Base-by-base conservation (phyloP, 2,329 filamentous ascomycete species). In the Camillea tinctor region DNA sequence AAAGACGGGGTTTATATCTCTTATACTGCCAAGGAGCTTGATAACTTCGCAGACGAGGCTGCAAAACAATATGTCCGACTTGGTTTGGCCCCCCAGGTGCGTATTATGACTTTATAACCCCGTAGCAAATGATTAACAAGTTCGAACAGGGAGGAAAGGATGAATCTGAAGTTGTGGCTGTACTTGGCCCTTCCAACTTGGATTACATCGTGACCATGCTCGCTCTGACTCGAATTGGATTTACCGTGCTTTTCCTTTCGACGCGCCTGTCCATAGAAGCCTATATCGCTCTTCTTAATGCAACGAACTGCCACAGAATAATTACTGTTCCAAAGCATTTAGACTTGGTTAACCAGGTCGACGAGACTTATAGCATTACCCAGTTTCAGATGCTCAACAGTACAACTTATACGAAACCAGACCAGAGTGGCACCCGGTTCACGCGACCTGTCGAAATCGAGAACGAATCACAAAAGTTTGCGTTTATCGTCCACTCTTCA, bases 141-240 rank as follows among this genome's bases (percentile, higher is more conserved):
- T 4, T 21, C 17, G 22, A 13, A 13, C 30, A 59, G 57, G 22
- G 6, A 4, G 54, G 24, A 4, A 22, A 50, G 20, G n/a, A 22
- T 24, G 54, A 56, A 53, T 53, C 52, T 2, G 58, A 66, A 55
- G 64, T 73, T 2, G 69, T 79, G 7, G 75, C 75, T 2, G 66
- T 80, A 2, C 68, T 78, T 21, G 74, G 73, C 0, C 60, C 68
- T 2, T 78, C 77, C 0, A 73, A 78, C 52, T 64, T 80, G 7
- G 72, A 74, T 48, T 79, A 75, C 66, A 68, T 77, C 6, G 65
- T 78, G 51, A 75, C 74, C 4, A 73, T 79, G 54, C 76, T 80
- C 44, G 78, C 76, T 8, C 68, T 80, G 7, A 75, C 72, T 55
- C 71, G 77, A 19, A 62, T 79, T 17, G 78, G 77, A n/a, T 79